Percentiles rank a stretch among this genome's conserved stretches.
Evolutionary conservation across 2,329 filamentous ascomycete genomes (phyloP).

Genomic region (Metarhizium guizhouense): DNA sequence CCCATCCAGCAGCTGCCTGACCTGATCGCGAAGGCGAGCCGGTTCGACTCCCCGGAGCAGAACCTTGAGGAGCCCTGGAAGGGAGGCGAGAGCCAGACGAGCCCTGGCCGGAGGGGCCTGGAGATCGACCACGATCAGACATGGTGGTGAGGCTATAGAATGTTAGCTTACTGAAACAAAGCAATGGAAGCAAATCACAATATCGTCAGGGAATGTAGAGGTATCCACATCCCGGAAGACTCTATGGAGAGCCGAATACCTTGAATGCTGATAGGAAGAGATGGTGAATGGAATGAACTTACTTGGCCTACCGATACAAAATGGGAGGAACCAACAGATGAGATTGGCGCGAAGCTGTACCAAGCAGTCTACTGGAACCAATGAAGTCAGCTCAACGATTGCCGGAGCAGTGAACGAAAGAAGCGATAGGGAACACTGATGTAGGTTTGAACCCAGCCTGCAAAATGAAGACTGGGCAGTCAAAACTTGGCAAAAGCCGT

Average conservation of each 20-base stretch:
- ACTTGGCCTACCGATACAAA: background rate
- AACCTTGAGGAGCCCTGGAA: background rate
- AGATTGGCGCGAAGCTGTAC: background rate
- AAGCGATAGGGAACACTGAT: background rate
- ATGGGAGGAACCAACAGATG: background rate
- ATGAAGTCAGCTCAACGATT: background rate
- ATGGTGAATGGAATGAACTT: background rate
- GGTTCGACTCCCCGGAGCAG: conserved; percentile 6
- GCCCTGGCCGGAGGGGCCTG: conserved; percentile 8
- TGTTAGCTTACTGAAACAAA: background rate
- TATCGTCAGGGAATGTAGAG: background rate
- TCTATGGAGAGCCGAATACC: background rate
- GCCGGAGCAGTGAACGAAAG: background rate
- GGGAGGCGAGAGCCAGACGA: conserved; percentile 1
- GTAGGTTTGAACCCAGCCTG: background rate
- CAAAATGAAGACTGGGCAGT: background rate
- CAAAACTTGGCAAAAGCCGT: background rate
- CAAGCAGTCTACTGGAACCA: background rate
- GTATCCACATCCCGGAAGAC: background rate
- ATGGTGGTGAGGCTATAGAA: conserved; percentile 10
- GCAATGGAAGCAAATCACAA: background rate
- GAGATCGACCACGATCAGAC: conserved; percentile 24
- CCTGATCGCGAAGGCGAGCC: conserved; percentile 12
- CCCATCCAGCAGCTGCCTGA: conserved; percentile 14
- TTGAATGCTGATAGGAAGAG: background rate